These are phyloP conservation scores for Xylaria palmicola DNA, from an alignment of 495 filamentous ascomycete species.

Conservation along the genomic window DNA sequence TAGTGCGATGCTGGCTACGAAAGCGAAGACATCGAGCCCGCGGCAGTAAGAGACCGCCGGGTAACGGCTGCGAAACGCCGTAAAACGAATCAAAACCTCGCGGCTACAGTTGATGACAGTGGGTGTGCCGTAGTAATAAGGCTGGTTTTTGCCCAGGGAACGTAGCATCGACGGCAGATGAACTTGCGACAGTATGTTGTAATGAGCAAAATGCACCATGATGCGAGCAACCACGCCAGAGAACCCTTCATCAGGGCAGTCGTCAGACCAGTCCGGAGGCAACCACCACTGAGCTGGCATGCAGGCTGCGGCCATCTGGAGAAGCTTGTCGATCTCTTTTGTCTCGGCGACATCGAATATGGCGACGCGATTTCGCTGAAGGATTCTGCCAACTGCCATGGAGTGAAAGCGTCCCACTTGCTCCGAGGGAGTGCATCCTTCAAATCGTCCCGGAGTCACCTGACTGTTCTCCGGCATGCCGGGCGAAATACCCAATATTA, in stretches of 20 bases:
- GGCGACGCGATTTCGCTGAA: conserved; percentile 28
- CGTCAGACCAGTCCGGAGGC: conserved; percentile 6
- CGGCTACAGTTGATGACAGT: conserved; percentile 39
- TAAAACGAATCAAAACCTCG: conserved; percentile 36
- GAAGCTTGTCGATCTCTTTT: conserved; percentile 29
- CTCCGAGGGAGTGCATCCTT: conserved; percentile 22
- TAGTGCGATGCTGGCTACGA: conserved; percentile 36
- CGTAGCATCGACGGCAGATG: conserved; percentile 40
- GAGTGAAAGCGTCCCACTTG: conserved; percentile 32
- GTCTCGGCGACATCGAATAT: conserved; percentile 19
- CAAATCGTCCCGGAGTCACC: conserved; percentile 19
- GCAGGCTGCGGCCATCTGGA: conserved; percentile 29
- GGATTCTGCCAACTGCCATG: conserved; percentile 23
- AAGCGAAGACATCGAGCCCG: conserved; percentile 39
- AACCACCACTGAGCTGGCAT: conserved; percentile 41
- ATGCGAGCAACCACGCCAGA: conserved; percentile 18
- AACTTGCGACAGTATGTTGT: conserved; percentile 33
- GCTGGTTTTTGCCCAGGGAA: conserved; percentile 12
- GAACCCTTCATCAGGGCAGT: conserved; percentile 15
- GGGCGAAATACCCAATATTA: conserved; percentile 37
- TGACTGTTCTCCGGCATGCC: conserved; percentile 21
- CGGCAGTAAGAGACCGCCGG: conserved; percentile 31
- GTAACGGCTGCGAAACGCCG: conserved; percentile 33
- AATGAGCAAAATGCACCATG: conserved; percentile 34
- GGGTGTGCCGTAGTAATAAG: conserved; percentile 36